Conservation (phyloP, 495 filamentous ascomycete species). For the Talaromyces liani region DNA sequence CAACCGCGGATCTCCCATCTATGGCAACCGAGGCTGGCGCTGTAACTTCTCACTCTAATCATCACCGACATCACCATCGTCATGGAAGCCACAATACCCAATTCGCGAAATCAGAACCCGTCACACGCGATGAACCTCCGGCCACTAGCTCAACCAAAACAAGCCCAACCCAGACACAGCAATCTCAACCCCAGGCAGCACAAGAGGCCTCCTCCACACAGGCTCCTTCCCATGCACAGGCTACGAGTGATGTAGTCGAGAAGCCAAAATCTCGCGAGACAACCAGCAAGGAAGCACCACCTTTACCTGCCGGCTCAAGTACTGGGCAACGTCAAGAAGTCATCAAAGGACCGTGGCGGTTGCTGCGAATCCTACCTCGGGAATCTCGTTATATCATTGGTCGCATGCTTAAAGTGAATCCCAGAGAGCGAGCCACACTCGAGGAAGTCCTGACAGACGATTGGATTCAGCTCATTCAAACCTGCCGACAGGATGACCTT, state of each 20-base stretch:
- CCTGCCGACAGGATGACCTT: conserved; percentile 54
- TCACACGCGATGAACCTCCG: conserved; percentile 8
- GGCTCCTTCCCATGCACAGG: background rate
- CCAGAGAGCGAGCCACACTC: conserved; percentile 74
- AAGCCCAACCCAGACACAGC: conserved; percentile 6
- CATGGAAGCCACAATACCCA: conserved; percentile 10
- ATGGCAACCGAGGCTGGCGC: conserved; percentile 2
- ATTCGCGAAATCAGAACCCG: conserved; percentile 6
- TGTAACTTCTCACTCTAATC: conserved; percentile 3
- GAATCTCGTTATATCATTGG: conserved; percentile 86
- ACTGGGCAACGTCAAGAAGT: conserved; percentile 54
- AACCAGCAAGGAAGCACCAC: conserved; percentile 45
- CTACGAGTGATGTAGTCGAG: conserved; percentile 3
- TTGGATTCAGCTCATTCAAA: conserved; percentile 71
- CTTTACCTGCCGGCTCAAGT: conserved; percentile 23
- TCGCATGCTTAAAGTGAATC: conserved; percentile 86
- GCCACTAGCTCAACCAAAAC: background rate
- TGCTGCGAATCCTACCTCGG: conserved; percentile 83
- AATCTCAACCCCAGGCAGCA: conserved; percentile 1
- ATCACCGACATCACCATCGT: conserved; percentile 21
- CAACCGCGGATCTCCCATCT: conserved; percentile 27
- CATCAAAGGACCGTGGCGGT: conserved; percentile 87
- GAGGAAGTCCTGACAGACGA: conserved; percentile 78
- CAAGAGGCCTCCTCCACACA: background rate
- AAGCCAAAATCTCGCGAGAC: conserved; percentile 19